phyloP scores from a whole-genome alignment of 106 monocot species.

The Platanthera zijinensis region DNA sequence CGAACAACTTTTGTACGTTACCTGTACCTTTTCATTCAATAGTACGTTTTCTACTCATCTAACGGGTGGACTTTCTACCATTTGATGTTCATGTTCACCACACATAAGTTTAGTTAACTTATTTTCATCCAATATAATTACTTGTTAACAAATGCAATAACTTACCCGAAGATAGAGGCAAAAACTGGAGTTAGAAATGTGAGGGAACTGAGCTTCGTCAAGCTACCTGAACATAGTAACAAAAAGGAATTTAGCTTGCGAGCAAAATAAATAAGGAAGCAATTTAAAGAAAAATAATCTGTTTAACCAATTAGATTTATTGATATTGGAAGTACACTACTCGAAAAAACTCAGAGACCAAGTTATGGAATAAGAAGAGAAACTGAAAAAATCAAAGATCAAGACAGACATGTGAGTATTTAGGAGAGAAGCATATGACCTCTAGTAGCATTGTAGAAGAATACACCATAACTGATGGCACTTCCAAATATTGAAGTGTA shows the following conservation, averaged over 20 bases:
- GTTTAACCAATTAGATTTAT: background rate
- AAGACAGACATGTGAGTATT: background rate
- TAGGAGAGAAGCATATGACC: constrained; percentile 36
- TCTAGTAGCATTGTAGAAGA: constrained; percentile 89
- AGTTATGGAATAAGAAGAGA: background rate
- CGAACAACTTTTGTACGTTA: too few relatives aligned
- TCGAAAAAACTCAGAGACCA: background rate
- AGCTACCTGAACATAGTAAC: constrained; percentile 60
- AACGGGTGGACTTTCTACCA: too few relatives aligned
- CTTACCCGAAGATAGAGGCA: constrained; percentile 96
- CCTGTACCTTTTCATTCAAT: too few relatives aligned
- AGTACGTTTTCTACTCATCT: too few relatives aligned
- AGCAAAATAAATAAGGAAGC: background rate
- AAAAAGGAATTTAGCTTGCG: background rate
- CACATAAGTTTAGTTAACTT: too few relatives aligned
- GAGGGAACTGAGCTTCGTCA: constrained; percentile 90
- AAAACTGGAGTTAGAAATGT: constrained; percentile 99
- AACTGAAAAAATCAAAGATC: background rate
- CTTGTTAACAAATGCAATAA: background rate
- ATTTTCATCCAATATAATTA: too few relatives aligned
- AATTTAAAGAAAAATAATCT: background rate
- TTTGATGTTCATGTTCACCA: too few relatives aligned
- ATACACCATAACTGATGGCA: constrained; percentile 96
- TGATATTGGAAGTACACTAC: background rate
- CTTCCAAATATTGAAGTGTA: constrained; percentile 95